phyloP scores from a whole-genome alignment of 192 early-diverging fungal genomes.

The Backusella australiensis region DNA sequence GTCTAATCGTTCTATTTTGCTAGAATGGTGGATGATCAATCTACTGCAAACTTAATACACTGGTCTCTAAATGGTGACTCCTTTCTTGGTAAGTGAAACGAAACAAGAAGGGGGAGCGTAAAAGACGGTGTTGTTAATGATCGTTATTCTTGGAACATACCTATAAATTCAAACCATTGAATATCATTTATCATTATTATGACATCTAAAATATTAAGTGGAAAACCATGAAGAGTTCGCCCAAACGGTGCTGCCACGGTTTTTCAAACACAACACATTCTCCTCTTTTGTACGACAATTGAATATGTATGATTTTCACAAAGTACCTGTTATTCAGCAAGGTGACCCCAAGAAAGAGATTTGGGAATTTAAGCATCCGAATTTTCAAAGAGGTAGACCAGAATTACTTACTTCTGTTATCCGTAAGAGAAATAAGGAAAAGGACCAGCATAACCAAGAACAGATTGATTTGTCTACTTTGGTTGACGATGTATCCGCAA shows the following conservation, averaged over 20 bases:
- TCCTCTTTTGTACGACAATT: conserved; percentile 88
- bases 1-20: neutral
- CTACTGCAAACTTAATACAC: conserved; percentile 76
- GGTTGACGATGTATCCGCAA: conserved; percentile 76
- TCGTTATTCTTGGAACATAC: neutral
- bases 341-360: conserved; percentile 79
- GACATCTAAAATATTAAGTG: conserved; percentile 32
- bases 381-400: conserved; percentile 87
- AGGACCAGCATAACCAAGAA: conserved; percentile 36
- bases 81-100: conserved; percentile 53
- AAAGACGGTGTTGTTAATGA: neutral
- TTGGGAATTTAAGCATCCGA: conserved; percentile 89
- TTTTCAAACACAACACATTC: conserved; percentile 93
- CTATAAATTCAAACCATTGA: neutral
- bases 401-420: conserved; percentile 85
- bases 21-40: conserved; percentile 88
- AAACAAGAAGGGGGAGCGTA: neutral
- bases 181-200: neutral
- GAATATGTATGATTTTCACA: conserved; percentile 98
- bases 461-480: conserved; percentile 40
- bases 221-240: conserved; percentile 74
- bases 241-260: conserved; percentile 76
- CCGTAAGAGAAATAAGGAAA: conserved; percentile 67
- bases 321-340: conserved; percentile 88
- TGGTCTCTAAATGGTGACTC: conserved; percentile 89